These are phyloP conservation scores for Cutaneotrichosporon dermatis DNA, from an alignment of 1,284 basidiomycete genomes.

Conservation along the genomic window DNA sequence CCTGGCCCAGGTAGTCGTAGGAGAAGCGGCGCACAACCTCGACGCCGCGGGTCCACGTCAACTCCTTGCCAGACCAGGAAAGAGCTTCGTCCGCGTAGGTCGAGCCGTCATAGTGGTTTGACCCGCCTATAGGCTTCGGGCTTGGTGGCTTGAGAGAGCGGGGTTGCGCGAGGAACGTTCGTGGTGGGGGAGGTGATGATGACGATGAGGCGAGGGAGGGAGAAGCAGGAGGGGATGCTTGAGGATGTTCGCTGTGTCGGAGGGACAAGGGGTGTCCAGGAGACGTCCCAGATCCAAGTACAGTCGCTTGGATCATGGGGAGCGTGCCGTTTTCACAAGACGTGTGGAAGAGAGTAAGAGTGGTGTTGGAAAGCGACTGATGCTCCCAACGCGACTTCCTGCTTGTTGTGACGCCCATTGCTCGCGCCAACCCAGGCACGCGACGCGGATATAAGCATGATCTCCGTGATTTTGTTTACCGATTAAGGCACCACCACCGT, in stretches of 20 bases:
- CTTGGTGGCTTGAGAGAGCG: slow-evolving; percentile 3
- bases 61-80: slow-evolving; percentile 64
- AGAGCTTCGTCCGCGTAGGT: slow-evolving; percentile 53
- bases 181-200: neutral
- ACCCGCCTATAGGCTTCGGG: neutral
- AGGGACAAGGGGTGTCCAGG: slow-evolving; percentile 26
- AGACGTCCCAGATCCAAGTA: slow-evolving; percentile 29
- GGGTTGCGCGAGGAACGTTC: slow-evolving; percentile 4
- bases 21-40: slow-evolving; percentile 69
- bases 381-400: neutral
- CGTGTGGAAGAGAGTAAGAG: neutral
- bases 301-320: slow-evolving; percentile 21
- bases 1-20: slow-evolving; percentile 64
- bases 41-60: slow-evolving; percentile 66
- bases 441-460: neutral
- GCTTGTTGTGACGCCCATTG: neutral
- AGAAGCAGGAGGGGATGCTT: neutral
- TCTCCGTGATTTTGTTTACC: neutral
- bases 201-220: neutral
- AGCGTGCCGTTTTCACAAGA: neutral
- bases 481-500: neutral
- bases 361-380: neutral
- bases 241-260: neutral
- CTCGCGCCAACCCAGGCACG: neutral
- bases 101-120: neutral